These are phyloP conservation scores for Diaporthe destruens DNA, from an alignment of 2,329 filamentous ascomycete genomes.

Conservation along the genomic window DNA sequence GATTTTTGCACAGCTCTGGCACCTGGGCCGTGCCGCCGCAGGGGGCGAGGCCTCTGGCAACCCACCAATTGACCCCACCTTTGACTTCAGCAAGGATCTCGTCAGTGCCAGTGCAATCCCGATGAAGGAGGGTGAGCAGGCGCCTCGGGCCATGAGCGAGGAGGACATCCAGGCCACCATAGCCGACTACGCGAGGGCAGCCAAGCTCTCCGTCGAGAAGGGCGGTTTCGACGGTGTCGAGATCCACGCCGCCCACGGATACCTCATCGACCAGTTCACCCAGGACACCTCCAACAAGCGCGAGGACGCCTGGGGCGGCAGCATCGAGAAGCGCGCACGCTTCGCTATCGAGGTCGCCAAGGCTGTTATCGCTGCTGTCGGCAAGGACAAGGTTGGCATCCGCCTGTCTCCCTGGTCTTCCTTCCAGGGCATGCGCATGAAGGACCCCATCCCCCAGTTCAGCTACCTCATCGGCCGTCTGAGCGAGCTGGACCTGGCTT, in stretches of 20 bases:
- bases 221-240: conserved; percentile 80
- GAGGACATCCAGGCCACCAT: conserved; percentile 76
- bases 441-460: conserved; percentile 70
- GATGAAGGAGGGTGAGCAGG: conserved; percentile 61
- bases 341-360: conserved; percentile 64
- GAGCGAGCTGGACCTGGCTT: conserved; percentile 65
- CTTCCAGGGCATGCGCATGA: conserved; percentile 72
- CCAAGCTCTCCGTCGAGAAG: conserved; percentile 66
- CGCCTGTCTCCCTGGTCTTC: conserved; percentile 69
- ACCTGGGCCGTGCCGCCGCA: conserved; percentile 67
- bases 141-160: conserved; percentile 74
- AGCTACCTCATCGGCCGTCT: conserved; percentile 64
- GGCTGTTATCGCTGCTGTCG: conserved; percentile 57
- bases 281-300: conserved; percentile 63
- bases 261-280: conserved; percentile 74
- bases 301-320: conserved; percentile 67
- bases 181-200: conserved; percentile 67
- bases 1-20: conserved; percentile 76
- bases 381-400: conserved; percentile 64
- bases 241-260: conserved; percentile 68
- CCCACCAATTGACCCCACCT: conserved; percentile 49
- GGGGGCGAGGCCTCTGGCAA: conserved; percentile 54
- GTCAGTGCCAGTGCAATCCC: conserved; percentile 57
- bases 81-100: conserved; percentile 50
- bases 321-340: conserved; percentile 64